phyloP scores from a whole-genome alignment of 2,329 filamentous ascomycete genomes.

The Nigrograna mackinnonii region DNA sequence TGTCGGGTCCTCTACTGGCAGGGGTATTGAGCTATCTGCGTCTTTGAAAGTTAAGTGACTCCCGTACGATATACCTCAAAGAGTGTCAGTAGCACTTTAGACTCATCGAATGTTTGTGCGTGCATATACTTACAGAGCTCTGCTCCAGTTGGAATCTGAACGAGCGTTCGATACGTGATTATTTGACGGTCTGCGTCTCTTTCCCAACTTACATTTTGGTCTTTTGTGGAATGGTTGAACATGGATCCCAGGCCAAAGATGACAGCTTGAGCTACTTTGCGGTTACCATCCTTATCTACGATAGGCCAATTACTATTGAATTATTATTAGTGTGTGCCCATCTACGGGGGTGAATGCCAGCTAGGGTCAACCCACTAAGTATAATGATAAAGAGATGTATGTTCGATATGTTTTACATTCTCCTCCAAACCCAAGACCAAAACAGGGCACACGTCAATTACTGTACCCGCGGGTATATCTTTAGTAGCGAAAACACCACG shows the following conservation, averaged over 20 bases:
- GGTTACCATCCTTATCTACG: constrained; percentile 22
- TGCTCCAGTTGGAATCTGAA: constrained; percentile 56
- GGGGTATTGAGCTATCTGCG: constrained; percentile 31
- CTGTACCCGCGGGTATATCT: constrained; percentile 50
- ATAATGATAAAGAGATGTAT: constrained; percentile 59
- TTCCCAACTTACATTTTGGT: constrained; percentile 61
- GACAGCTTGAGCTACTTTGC: constrained; percentile 53
- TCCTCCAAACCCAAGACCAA: constrained; percentile 53
- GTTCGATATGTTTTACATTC: constrained; percentile 52
- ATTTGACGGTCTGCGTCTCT: constrained; percentile 50
- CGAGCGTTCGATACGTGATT: constrained; percentile 54
- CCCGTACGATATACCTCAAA: constrained; percentile 51
- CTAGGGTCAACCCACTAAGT: constrained; percentile 52
- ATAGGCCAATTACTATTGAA: constrained; percentile 48
- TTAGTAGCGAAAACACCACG: constrained; percentile 56
- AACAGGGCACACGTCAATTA: constrained; percentile 58
- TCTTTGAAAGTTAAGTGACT: constrained; percentile 52
- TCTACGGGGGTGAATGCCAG: neutral
- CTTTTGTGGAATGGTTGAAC: constrained; percentile 59
- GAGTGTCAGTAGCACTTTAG: neutral
- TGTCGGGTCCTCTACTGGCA: constrained; percentile 38
- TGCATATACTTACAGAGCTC: constrained; percentile 52
- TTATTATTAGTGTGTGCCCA: neutral
- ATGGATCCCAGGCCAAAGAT: constrained; percentile 60
- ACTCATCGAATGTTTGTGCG: neutral